Evolutionary conservation across 1,284 basidiomycete genomes (phyloP).

Genomic region (Trichosporon sp.): DNA sequence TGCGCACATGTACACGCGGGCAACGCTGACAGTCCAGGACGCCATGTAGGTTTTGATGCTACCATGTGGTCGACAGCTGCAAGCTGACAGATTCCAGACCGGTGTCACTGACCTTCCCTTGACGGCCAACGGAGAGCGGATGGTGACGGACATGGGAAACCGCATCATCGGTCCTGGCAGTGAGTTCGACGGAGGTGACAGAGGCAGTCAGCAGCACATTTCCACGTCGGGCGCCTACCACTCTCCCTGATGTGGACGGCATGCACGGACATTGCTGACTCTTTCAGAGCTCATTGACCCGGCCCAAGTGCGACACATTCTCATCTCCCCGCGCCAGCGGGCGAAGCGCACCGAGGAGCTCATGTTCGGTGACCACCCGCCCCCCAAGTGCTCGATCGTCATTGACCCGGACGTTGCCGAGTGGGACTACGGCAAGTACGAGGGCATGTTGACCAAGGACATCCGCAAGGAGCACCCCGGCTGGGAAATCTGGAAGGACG

Average conservation of each 20-base stretch:
- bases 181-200: conserved; percentile 57
- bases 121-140: conserved; percentile 74
- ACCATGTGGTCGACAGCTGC: not conserved
- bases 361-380: conserved; percentile 51
- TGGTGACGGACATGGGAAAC: conserved; percentile 68
- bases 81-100: conserved; percentile 63
- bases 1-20: not conserved
- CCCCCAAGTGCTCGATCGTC: conserved; percentile 39
- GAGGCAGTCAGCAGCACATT: not conserved
- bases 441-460: conserved; percentile 74
- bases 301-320: conserved; percentile 70
- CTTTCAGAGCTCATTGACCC: conserved; percentile 75
- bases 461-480: conserved; percentile 68
- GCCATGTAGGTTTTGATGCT: conserved; percentile 64
- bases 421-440: conserved; percentile 91
- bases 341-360: conserved; percentile 84
- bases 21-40: conserved; percentile 54
- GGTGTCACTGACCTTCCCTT: conserved; percentile 84
- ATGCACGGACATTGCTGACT: not conserved
- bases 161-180: conserved; percentile 73
- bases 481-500: conserved; percentile 83
- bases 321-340: conserved; percentile 80
- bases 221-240: not conserved
- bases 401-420: conserved; percentile 59
- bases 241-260: not conserved